Evolutionary conservation across 768 basidiomycete genomes (phyloP).

Genomic region (Nevesoporus exiguus): DNA sequence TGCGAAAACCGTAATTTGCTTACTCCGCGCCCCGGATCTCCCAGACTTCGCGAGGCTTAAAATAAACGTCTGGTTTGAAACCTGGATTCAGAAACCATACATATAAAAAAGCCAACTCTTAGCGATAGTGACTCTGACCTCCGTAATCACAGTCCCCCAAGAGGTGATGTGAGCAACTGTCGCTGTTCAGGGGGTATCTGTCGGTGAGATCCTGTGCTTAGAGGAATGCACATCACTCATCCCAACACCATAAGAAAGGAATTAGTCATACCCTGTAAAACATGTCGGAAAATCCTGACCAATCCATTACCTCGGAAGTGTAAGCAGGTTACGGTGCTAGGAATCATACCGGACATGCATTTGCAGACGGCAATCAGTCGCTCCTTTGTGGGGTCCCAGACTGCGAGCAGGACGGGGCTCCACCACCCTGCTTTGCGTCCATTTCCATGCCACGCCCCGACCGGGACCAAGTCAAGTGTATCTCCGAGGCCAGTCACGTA

Average conservation of each 20-base stretch:
- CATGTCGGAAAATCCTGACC: conserved; percentile 73
- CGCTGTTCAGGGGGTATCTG: conserved; percentile 57
- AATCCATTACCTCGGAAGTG: conserved; percentile 1
- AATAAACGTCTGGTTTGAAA: conserved; percentile 63
- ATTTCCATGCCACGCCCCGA: conserved; percentile 87
- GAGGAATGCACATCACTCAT: conserved; percentile 1
- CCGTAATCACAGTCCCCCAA: conserved; percentile 63
- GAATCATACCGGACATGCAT: conserved; percentile 73
- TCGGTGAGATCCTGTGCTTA: conserved; percentile 54
- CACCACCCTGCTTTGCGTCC: conserved; percentile 91
- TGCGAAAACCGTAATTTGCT: conserved; percentile 16
- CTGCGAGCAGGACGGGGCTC: conserved; percentile 81
- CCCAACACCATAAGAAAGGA: neutral
- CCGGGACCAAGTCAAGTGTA: conserved; percentile 65
- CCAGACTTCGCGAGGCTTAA: conserved; percentile 79
- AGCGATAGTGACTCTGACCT: conserved; percentile 39
- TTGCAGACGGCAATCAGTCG: conserved; percentile 79
- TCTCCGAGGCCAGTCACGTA: conserved; percentile 82
- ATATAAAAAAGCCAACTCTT: neutral
- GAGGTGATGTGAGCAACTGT: conserved; percentile 49
- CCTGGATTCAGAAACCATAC: conserved; percentile 34
- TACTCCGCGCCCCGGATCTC: conserved; percentile 81
- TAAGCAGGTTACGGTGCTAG: neutral
- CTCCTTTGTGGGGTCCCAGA: conserved; percentile 63
- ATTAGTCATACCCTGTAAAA: conserved; percentile 62